Evolutionary conservation across 768 basidiomycete genomes (phyloP), one percentile per base, ranked within the genome.

Genomic region (Hydnum rufescens): DNA sequence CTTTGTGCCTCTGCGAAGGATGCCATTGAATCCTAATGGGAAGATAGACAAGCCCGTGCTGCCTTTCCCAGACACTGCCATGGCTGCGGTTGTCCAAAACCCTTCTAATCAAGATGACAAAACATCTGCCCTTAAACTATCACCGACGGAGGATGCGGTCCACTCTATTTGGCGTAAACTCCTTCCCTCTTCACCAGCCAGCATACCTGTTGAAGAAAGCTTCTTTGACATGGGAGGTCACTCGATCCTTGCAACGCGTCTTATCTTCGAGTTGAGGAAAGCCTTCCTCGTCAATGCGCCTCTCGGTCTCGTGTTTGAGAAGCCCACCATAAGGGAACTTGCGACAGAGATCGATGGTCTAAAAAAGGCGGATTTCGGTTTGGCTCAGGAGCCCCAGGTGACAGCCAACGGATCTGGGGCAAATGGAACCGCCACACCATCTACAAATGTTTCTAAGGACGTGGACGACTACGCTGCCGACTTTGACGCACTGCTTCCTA

Each of bases 151-250:
- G 65, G 70, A 78, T 59, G 78, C 74, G 2, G 75, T 99, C 63
- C 79, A 79, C 58, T 71, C 70, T n/a, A 80, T 99, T 59, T 99
- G 93, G 92, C 63, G 76, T 1, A 70, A 63, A 49, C 74, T 97
- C 42, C 73, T 99, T 16, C 85, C 88, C 19, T 80, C 77, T 51
- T 71, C 85, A 3, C 79, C 87, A 0, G 69, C 74, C 4, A 74
- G 80, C 1, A 77, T 99, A 46, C 83, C 89, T 3, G 63, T 83
- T 5, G 82, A 96, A 63, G 93, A 97, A 61, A 87, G 77, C 64
- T 99, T 99, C 75, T 97, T 96, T 67, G 93, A 99, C 63, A 74
- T 97, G 42, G 95, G 95, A 47, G 95, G 95, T 4, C 95, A 99
- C 66, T 97, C 95, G 16, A 96, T 99, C 60, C 76, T 99, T 43